Base-by-base conservation (phyloP, 2,329 filamentous ascomycete genomes). In the Hyphodiscus sp. region DNA sequence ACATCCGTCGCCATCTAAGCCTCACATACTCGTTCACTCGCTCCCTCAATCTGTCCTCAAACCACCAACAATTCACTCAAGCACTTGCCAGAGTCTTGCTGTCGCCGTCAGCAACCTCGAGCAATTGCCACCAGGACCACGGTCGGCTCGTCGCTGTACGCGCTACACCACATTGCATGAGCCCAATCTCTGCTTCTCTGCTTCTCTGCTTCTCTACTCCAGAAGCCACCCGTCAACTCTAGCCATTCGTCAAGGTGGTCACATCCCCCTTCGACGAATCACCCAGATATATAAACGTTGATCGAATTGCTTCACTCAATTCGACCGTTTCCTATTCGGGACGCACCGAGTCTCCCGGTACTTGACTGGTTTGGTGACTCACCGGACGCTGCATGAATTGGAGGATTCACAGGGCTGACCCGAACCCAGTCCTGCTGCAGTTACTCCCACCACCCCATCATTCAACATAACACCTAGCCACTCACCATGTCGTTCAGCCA, bases 401-500 rank as follows among this genome's bases (percentile, higher is more conserved):
- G 54, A 59, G 55, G 54, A 58, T 47, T 49, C 47, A 44, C 41
- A 57, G 16, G 55, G 60, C 62, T 64, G 64, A 64, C 58, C 56
- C 54, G 23, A 60, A 59, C 60, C 62, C 56, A 65, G 61, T 57
- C 55, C 41, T 49, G 48, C 42, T 57, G 44, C 51, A 54, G 41
- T 20, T 55, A 52, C 58, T 8, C 23, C 23, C 23, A 26, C 8
- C 23, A 26, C 8, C 57, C 57, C 55, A 52, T 56, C 53, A 47
- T 20, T 43, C 38, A 43, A 41, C 53, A 30, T 47, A 53, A 52
- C 38, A 54, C 58, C 58, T 60, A 55, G 44, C 61, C 61, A 62
- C 61, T 61, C 65, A 67, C 41, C 51, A 68, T 68, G 67, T 65
- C 67, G 50, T 64, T 63, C 58, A 60, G 48, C 52, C 57, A 69